A percentile compares a stretch with the other conserved stretches of the same genome.
phyloP scores from a whole-genome alignment of 768 basidiomycete species.

The Boletales sp. region DNA sequence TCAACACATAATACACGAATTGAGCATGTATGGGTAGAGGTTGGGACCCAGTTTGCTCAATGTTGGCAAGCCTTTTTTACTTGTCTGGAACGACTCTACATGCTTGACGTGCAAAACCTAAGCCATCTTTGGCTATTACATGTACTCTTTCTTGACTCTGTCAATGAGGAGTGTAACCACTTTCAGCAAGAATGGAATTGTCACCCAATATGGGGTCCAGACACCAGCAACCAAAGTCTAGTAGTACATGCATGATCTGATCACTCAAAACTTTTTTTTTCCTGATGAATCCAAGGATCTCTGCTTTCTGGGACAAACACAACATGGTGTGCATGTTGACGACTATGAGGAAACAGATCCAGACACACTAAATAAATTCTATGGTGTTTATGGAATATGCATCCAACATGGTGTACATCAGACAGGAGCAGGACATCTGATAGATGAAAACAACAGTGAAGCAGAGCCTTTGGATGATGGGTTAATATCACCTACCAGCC shows the following conservation, averaged over 20 bases:
- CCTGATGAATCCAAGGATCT: conserved; percentile 4
- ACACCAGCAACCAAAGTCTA: conserved; percentile 9
- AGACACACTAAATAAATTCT: neutral
- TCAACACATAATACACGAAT: conserved; percentile 43
- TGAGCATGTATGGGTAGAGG: conserved; percentile 44
- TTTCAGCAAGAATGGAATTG: conserved; percentile 39
- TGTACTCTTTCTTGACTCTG: conserved; percentile 34
- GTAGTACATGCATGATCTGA: neutral
- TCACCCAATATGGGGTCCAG: conserved; percentile 23
- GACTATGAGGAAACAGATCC: neutral
- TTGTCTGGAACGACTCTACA: conserved; percentile 32
- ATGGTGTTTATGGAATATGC: neutral
- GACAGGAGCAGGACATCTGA: neutral
- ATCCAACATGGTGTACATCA: neutral
- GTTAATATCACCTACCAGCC: too few species aligned
- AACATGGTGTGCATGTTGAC: conserved; percentile 6
- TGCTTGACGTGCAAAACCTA: conserved; percentile 28
- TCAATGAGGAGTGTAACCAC: conserved; percentile 35
- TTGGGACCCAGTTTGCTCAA: conserved; percentile 36
- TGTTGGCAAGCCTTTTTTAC: conserved; percentile 43
- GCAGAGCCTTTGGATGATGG: neutral
- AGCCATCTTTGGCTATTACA: conserved; percentile 45
- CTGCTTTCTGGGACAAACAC: conserved; percentile 9
- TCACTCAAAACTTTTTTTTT: neutral
- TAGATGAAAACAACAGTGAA: neutral